A percentile compares a stretch with the other conserved stretches of the same genome.
Evolutionary conservation across 345 rosid genomes (phyloP).

Genomic region (Eucalyptus cloeziana): DNA sequence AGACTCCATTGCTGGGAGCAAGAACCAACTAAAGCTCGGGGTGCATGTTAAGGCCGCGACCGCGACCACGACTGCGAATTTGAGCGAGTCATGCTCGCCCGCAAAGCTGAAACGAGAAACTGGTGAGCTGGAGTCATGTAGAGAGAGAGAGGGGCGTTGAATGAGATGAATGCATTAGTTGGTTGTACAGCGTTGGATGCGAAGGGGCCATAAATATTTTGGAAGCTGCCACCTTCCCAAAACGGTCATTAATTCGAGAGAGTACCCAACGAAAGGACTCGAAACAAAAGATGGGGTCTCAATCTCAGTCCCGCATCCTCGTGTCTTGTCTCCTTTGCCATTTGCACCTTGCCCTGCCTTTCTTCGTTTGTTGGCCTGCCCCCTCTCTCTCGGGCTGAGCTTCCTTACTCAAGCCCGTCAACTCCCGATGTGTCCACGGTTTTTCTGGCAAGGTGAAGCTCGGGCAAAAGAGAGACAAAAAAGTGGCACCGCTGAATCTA

Average conservation of each 20-base stretch:
- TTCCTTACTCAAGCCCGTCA: neutral
- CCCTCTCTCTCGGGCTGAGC: neutral
- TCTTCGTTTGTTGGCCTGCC: neutral
- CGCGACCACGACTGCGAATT: neutral
- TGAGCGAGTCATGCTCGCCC: neutral
- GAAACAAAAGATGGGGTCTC: neutral
- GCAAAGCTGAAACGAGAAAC: neutral
- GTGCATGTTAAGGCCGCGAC: neutral
- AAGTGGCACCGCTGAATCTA: neutral
- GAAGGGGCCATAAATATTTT: neutral
- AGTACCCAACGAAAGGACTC: neutral
- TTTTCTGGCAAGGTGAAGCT: neutral
- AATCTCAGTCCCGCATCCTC: neutral
- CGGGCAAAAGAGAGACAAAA: neutral
- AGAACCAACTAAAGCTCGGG: neutral
- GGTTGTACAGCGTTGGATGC: no score
- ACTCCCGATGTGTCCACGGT: neutral
- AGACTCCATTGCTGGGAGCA: neutral
- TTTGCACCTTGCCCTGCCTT: neutral
- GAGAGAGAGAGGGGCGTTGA: constrained; percentile 6
- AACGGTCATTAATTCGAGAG: constrained; percentile 15
- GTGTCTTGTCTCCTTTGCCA: neutral
- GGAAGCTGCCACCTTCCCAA: constrained; percentile 23
- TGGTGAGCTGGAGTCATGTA: neutral
- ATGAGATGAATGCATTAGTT: constrained; percentile 2